Base-by-base conservation (phyloP, 371 early-diverging fungal species). In the Lichtheimia ornata region DNA sequence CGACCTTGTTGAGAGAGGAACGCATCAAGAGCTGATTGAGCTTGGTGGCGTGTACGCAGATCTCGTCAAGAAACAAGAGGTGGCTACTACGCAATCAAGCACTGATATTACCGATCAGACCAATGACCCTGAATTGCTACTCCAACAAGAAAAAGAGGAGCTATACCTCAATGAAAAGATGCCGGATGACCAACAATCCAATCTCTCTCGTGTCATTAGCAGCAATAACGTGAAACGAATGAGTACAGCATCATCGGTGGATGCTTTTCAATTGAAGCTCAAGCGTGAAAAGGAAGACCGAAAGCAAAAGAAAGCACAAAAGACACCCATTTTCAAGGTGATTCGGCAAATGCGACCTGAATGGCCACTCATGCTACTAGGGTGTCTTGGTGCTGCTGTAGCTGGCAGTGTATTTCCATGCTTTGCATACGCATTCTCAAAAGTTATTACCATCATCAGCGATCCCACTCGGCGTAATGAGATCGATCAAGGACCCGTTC, bases 1-100 rank as follows among this genome's bases (percentile, higher is more conserved):
- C 43, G 71, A 76, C 12, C 73, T 94, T 5, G 62, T 89, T 18
- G 94, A 94, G 71, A 70, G 69, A 42, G 94, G 94, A 47, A 86
- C 77, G 0, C 94, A 94, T 70, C 77, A 84, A 24, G 78, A 84
- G 14, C 66, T 91, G 20, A 64, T 88, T 53, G 74, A 67, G 5
- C 61, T 66, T 2, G 70, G 79, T 18, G 86, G 87, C 41, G 68
- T 73, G 14, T 88, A 88, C 58, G 72, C 72, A 43, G 84, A 78
- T 25, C 63, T 88, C 22, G 88, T 88, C 20, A 72, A 67, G 41
- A 82, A 83, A 49, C 88, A 88, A 65, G 72, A 83, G 49, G 79
- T 84, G 56, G 68, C 55, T 20, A 44, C 49, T 7, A 42, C 28
- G 20, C 41, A 61, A 47, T 44, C 44, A 30, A 41, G 14, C 2